Evolutionary conservation across 257 asterid genomes (phyloP).

Genomic region (Petrea volubilis): DNA sequence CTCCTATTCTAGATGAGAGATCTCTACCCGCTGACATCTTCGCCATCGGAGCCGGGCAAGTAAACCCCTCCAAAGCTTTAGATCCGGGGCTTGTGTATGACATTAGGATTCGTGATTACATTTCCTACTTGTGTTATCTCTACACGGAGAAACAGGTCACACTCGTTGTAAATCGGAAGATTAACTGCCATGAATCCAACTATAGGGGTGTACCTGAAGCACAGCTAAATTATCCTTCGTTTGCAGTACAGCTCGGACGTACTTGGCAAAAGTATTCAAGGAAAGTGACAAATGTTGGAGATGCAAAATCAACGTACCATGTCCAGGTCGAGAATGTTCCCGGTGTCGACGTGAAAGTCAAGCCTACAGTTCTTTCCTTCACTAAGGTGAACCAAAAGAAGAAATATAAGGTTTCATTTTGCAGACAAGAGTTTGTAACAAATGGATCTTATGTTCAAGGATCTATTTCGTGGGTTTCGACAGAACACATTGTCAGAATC

Average conservation of each 20-base stretch:
- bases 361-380: slow-evolving; percentile 21
- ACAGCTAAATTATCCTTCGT: slow-evolving; percentile 46
- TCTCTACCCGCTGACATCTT: slow-evolving; percentile 14
- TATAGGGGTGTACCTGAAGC: slow-evolving; percentile 16
- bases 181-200: slow-evolving; percentile 8
- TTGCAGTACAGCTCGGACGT: slow-evolving; percentile 18
- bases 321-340: slow-evolving; percentile 7
- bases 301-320: slow-evolving; percentile 24
- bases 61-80: slow-evolving; percentile 30
- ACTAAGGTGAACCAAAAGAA: slow-evolving; percentile 9
- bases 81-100: slow-evolving; percentile 44
- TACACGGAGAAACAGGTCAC: slow-evolving; percentile 24
- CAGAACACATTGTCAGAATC: slow-evolving; percentile 22
- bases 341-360: slow-evolving; percentile 26
- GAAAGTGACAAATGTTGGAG: slow-evolving; percentile 46
- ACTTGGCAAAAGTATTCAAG: slow-evolving; percentile 20
- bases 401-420: slow-evolving; percentile 26
- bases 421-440: neutral
- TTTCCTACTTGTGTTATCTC: slow-evolving; percentile 29
- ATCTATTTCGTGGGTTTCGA: slow-evolving; percentile 32
- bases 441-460: slow-evolving; percentile 23
- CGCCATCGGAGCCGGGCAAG: slow-evolving; percentile 38
- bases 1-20: slow-evolving; percentile 15
- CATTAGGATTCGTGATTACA: slow-evolving; percentile 20
- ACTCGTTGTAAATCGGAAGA: neutral